Evolutionary conservation across 2,329 filamentous ascomycete species (phyloP).

Genomic region (Rutstroemia sp.): DNA sequence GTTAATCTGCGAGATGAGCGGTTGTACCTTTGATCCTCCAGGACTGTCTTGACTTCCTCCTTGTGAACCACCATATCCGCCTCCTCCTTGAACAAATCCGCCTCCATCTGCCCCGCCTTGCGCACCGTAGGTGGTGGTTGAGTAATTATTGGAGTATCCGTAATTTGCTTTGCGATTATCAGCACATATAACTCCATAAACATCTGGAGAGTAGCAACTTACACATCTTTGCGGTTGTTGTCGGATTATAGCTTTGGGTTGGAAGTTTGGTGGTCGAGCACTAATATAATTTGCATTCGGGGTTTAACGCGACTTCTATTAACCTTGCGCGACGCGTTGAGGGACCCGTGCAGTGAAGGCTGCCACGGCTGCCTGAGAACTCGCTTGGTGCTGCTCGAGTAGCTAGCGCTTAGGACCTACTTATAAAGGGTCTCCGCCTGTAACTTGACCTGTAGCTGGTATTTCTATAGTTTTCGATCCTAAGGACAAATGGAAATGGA

Average conservation of each 20-base stretch:
- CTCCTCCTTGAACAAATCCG: constrained; percentile 42
- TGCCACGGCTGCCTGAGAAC: too few species aligned
- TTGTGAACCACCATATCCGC: constrained; percentile 44
- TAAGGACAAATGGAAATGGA: too few species aligned
- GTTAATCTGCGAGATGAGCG: neutral
- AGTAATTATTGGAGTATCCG: constrained; percentile 24
- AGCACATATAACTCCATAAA: constrained; percentile 1
- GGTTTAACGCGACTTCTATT: too few species aligned
- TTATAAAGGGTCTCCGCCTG: too few species aligned
- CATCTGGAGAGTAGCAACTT: neutral
- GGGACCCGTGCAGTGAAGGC: too few species aligned
- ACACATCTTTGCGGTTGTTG: neutral
- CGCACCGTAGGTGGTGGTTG: constrained; percentile 34
- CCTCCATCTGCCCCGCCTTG: constrained; percentile 53
- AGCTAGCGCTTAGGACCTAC: too few species aligned
- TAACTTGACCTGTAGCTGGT: too few species aligned
- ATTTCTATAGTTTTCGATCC: too few species aligned
- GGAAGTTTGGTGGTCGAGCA: too few species aligned
- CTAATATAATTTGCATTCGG: too few species aligned
- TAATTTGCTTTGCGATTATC: constrained; percentile 23
- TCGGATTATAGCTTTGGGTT: neutral
- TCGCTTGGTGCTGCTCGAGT: too few species aligned
- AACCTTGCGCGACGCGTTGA: too few species aligned
- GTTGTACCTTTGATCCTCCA: constrained; percentile 38
- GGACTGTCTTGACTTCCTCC: constrained; percentile 46